These are phyloP conservation scores for Pseudogymnoascus sp. DNA, from an alignment of 2,329 filamentous ascomycete genomes.

Conservation along the genomic window DNA sequence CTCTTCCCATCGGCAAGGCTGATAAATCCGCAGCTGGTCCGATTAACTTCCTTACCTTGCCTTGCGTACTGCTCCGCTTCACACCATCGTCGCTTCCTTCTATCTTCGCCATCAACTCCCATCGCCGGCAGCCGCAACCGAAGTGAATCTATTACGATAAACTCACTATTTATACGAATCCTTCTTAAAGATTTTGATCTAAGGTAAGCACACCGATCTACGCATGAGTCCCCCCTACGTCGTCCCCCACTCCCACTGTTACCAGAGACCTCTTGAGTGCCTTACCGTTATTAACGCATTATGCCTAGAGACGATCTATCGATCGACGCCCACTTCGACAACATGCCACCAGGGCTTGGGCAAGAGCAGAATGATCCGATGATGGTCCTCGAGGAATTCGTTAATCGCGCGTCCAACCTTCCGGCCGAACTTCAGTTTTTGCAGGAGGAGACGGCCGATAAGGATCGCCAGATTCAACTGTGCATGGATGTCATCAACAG, in stretches of 20 bases:
- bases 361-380: conserved; percentile 53
- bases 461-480: conserved; percentile 64
- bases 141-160: background rate
- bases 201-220: background rate
- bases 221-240: background rate
- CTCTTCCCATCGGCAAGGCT: conserved; percentile 3
- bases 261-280: background rate
- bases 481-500: conserved; percentile 61
- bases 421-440: conserved; percentile 76
- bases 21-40: background rate
- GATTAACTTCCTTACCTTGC: background rate
- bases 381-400: conserved; percentile 70
- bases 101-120: background rate
- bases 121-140: background rate
- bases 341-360: conserved; percentile 43
- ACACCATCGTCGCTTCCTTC: background rate
- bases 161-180: background rate
- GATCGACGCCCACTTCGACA: conserved; percentile 46
- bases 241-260: background rate
- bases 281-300: conserved; percentile 42
- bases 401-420: conserved; percentile 65
- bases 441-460: conserved; percentile 74
- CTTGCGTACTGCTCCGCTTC: background rate
- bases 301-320: conserved; percentile 67
- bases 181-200: background rate